These are phyloP conservation scores for Penicillium pancosmium DNA, from an alignment of 495 filamentous ascomycete genomes.

Conservation along the genomic window DNA sequence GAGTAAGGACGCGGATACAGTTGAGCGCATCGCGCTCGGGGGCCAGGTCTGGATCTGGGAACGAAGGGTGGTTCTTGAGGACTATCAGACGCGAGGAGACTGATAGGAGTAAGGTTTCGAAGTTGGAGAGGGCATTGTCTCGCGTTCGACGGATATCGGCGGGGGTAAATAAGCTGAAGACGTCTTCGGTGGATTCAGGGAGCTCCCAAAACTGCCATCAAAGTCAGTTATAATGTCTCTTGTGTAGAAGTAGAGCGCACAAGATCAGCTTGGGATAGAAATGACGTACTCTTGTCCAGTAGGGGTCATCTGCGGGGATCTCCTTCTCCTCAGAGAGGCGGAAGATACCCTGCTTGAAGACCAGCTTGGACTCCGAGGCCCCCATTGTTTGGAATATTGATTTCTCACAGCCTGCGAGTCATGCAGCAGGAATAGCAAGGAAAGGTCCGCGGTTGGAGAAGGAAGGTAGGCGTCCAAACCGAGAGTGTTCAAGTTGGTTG, in stretches of 20 bases:
- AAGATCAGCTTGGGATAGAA: not conserved
- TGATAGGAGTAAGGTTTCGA: slow-evolving; percentile 86
- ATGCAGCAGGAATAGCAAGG: slow-evolving; percentile 27
- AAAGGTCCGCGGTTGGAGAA: not conserved
- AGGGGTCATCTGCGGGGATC: slow-evolving; percentile 86
- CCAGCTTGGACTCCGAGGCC: slow-evolving; percentile 98
- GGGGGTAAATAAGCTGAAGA: slow-evolving; percentile 94
- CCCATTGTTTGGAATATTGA: slow-evolving; percentile 66
- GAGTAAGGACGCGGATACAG: slow-evolving; percentile 90
- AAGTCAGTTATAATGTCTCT: slow-evolving; percentile 6
- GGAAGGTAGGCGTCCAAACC: not conserved
- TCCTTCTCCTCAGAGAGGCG: slow-evolving; percentile 86
- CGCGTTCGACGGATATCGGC: slow-evolving; percentile 90
- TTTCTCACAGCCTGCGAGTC: slow-evolving; percentile 30
- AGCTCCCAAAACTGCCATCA: slow-evolving; percentile 88
- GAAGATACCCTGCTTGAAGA: slow-evolving; percentile 99
- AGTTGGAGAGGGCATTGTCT: slow-evolving; percentile 83
- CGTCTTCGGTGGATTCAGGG: slow-evolving; percentile 91
- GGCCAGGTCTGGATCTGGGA: slow-evolving; percentile 86
- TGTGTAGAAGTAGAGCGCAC: not conserved
- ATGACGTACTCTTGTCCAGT: slow-evolving; percentile 80
- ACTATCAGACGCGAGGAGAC: slow-evolving; percentile 78
- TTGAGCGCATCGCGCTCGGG: slow-evolving; percentile 89
- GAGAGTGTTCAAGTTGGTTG: slow-evolving; percentile 15
- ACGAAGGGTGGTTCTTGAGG: slow-evolving; percentile 85